Conservation (phyloP, 2,329 filamentous ascomycete species). For the Pestalotiopsis sp. region DNA sequence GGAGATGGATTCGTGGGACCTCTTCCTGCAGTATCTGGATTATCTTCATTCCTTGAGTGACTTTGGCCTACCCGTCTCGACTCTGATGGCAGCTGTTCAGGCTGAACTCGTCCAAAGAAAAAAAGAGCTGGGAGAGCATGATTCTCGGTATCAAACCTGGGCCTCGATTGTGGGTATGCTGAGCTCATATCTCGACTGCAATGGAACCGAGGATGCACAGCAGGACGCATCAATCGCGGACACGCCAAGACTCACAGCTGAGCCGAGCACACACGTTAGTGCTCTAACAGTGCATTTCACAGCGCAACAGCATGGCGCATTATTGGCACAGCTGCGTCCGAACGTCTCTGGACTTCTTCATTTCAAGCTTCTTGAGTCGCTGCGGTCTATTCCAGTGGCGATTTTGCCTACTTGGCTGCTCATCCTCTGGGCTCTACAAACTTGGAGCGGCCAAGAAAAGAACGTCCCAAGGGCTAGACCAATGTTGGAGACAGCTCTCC, state of each 20-base stretch:
- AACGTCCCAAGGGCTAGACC: neutral
- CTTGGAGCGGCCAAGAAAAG: neutral
- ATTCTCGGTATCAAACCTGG: neutral
- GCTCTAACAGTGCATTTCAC: neutral
- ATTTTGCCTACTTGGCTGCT: neutral
- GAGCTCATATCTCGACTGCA: neutral
- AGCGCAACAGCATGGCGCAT: neutral
- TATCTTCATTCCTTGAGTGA: neutral
- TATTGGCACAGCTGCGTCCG: neutral
- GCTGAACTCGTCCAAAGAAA: neutral
- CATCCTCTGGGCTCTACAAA: neutral
- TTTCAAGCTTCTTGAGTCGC: neutral
- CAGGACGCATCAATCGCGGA: neutral
- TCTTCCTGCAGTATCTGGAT: neutral
- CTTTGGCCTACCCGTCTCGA: neutral
- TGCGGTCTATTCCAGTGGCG: neutral
- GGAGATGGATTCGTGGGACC: neutral
- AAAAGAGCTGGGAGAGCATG: neutral
- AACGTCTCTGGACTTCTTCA: neutral
- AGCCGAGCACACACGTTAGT: neutral
- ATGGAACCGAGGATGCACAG: neutral
- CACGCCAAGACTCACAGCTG: neutral
- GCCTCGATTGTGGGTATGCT: neutral
- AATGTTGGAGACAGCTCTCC: neutral
- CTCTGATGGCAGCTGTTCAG: neutral